These are phyloP conservation scores for Exobasidium rhododendri DNA, from an alignment of 1,284 basidiomycete species.

Conservation along the genomic window DNA sequence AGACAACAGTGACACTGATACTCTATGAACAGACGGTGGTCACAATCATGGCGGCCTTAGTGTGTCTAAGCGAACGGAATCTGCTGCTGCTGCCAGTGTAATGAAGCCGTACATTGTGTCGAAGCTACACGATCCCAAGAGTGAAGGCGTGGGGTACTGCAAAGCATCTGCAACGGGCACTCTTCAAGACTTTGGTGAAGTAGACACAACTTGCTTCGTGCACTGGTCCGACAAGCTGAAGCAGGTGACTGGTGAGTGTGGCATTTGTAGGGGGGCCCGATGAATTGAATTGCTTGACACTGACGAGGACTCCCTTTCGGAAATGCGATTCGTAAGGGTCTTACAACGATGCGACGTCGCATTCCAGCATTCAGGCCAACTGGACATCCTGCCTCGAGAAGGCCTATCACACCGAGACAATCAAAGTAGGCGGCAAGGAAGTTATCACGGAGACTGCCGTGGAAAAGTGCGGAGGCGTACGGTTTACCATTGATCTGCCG, in stretches of 20 bases:
- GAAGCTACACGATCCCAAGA: neutral
- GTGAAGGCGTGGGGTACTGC: neutral
- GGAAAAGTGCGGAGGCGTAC: neutral
- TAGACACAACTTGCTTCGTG: neutral
- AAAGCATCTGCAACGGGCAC: neutral
- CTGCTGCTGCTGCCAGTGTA: too few relatives aligned
- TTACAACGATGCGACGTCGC: neutral
- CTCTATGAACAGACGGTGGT: too few relatives aligned
- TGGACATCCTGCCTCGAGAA: neutral
- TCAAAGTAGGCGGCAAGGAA: neutral
- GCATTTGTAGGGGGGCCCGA: too few relatives aligned
- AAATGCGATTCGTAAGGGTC: too few relatives aligned
- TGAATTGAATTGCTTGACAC: too few relatives aligned
- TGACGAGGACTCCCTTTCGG: too few relatives aligned
- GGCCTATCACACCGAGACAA: neutral
- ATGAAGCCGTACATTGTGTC: neutral
- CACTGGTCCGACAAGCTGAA: neutral
- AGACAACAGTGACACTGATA: too few relatives aligned
- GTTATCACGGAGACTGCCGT: neutral
- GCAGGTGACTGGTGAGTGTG: neutral
- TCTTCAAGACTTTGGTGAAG: neutral
- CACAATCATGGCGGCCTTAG: too few relatives aligned
- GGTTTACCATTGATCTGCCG: neutral
- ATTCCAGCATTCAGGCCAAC: neutral
- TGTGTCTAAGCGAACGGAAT: too few relatives aligned